A percentile compares a stretch with the other conserved stretches of the same genome.
Conservation (phyloP, 2,329 filamentous ascomycete species). For the Talaromyces albobiverticillius region DNA sequence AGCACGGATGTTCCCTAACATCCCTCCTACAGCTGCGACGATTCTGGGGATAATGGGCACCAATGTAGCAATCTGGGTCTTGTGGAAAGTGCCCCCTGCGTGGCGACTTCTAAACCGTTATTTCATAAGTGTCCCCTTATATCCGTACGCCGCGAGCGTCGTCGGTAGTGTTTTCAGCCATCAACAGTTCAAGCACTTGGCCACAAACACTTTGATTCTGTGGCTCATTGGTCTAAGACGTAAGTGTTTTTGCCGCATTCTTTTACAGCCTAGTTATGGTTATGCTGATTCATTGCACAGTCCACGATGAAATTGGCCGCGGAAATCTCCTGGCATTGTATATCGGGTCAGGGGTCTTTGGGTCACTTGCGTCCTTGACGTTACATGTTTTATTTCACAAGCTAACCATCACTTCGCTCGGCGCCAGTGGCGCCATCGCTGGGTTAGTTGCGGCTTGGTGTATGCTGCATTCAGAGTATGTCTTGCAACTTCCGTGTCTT, state of each 20-base stretch:
- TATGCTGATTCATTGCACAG: constrained; percentile 21
- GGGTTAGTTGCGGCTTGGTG: constrained; percentile 52
- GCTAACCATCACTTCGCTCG: constrained; percentile 47
- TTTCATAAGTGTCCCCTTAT: constrained; percentile 52
- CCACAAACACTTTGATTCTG: constrained; percentile 54
- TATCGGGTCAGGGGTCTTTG: constrained; percentile 46
- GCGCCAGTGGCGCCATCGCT: constrained; percentile 50
- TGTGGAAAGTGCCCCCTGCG: constrained; percentile 52
- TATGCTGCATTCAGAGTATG: constrained; percentile 45
- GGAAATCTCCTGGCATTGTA: constrained; percentile 56
- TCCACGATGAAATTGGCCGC: constrained; percentile 56
- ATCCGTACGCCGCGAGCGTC: constrained; percentile 52
- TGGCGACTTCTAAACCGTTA: constrained; percentile 58
- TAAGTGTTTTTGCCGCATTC: constrained; percentile 24
- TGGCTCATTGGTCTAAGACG: constrained; percentile 53
- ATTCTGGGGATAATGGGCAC: constrained; percentile 48
- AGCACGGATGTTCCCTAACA: constrained; percentile 49
- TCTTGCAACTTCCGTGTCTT: constrained; percentile 1
- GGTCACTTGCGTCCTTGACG: constrained; percentile 46
- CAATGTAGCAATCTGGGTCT: constrained; percentile 50
- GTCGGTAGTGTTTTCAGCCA: constrained; percentile 58
- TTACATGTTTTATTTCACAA: constrained; percentile 43
- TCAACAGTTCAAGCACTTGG: constrained; percentile 51
- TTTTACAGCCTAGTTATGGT: background rate
- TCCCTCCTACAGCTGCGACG: constrained; percentile 52